phyloP scores from a whole-genome alignment of 495 filamentous ascomycete genomes.

The Halenospora varia region DNA sequence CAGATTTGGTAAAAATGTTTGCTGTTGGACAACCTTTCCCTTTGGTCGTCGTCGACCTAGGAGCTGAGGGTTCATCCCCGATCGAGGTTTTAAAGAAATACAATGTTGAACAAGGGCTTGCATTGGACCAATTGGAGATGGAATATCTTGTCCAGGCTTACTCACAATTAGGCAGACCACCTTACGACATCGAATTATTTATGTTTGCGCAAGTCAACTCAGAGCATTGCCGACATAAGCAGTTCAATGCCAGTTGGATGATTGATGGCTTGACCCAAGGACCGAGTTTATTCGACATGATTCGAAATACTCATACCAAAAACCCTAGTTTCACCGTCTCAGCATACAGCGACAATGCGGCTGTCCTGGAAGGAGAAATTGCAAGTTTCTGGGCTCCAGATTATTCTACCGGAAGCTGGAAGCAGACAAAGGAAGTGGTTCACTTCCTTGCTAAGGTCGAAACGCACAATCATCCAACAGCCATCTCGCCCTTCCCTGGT shows the following conservation, averaged over 20 bases:
- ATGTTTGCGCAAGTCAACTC: slow-evolving; percentile 99
- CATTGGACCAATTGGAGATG: slow-evolving; percentile 83
- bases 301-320: slow-evolving; percentile 82
- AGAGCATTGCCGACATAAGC: slow-evolving; percentile 70
- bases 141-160: slow-evolving; percentile 90
- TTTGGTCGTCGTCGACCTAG: slow-evolving; percentile 69
- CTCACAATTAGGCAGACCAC: slow-evolving; percentile 60
- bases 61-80: slow-evolving; percentile 54
- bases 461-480: slow-evolving; percentile 97
- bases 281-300: slow-evolving; percentile 87
- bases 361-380: slow-evolving; percentile 75
- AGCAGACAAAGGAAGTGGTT: slow-evolving; percentile 76
- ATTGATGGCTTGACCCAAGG: slow-evolving; percentile 83
- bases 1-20: slow-evolving; percentile 73
- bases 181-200: slow-evolving; percentile 88
- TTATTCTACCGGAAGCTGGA: slow-evolving; percentile 81
- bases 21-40: slow-evolving; percentile 66
- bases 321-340: slow-evolving; percentile 79
- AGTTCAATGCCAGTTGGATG: slow-evolving; percentile 97
- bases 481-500: slow-evolving; percentile 81
- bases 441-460: slow-evolving; percentile 94
- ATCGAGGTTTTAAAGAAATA: slow-evolving; percentile 71
- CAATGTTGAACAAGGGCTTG: slow-evolving; percentile 77
- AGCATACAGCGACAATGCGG: slow-evolving; percentile 96
- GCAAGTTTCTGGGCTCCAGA: slow-evolving; percentile 83